A percentile compares a stretch with the other conserved stretches of the same genome.
Conservation (phyloP, 257 asterid species). For the Solanum ahanhuiri region DNA sequence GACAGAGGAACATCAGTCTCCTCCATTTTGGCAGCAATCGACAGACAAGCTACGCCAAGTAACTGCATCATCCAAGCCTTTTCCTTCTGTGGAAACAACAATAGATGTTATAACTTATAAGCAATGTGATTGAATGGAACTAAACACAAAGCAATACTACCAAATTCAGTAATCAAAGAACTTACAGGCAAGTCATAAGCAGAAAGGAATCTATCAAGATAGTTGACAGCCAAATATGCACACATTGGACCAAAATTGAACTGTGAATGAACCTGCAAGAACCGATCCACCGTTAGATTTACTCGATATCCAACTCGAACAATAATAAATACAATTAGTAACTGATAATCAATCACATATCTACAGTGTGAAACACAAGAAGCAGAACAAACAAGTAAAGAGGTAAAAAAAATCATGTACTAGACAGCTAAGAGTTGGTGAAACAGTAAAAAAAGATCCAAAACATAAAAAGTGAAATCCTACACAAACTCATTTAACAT, state of each 20-base stretch:
- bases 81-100: slow-evolving; percentile 7
- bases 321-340: background rate
- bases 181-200: slow-evolving; percentile 33
- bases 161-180: background rate
- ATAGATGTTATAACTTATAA: background rate
- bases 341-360: background rate
- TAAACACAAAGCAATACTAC: background rate
- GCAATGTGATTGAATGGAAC: background rate
- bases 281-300: slow-evolving; percentile 1
- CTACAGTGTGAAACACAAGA: background rate
- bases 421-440: slow-evolving; percentile 16
- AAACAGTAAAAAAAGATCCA: background rate
- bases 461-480: background rate
- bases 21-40: slow-evolving; percentile 41
- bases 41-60: slow-evolving; percentile 30
- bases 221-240: slow-evolving; percentile 24
- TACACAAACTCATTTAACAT: background rate
- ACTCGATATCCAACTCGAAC: background rate
- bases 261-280: slow-evolving; percentile 22
- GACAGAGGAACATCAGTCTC: slow-evolving; percentile 29
- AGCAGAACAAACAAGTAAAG: slow-evolving; percentile 1
- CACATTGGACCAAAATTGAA: slow-evolving; percentile 34
- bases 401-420: slow-evolving; percentile 7
- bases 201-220: slow-evolving; percentile 38
- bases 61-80: slow-evolving; percentile 34